Percentiles rank a stretch among this genome's conserved stretches.
Evolutionary conservation across 495 filamentous ascomycete species (phyloP).

Genomic region (Haplographium delicatum): DNA sequence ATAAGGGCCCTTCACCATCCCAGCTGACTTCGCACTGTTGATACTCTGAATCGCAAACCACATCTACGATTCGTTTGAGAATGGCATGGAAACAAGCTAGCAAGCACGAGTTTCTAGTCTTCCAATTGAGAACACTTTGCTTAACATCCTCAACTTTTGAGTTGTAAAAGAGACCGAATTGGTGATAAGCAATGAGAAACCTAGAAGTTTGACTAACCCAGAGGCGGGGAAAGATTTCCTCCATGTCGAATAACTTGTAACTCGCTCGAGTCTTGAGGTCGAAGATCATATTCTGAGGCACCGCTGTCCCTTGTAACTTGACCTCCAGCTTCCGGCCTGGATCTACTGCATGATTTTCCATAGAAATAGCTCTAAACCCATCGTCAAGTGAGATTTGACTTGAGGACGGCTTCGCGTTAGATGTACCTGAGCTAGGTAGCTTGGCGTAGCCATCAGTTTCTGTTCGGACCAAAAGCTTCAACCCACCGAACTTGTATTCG

Average conservation of each 20-base stretch:
- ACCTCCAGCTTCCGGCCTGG: slow-evolving; percentile 7
- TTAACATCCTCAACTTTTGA: slow-evolving; percentile 37
- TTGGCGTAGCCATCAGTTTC: slow-evolving; percentile 55
- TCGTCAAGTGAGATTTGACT: background rate
- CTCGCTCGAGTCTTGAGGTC: slow-evolving; percentile 61
- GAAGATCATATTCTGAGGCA: slow-evolving; percentile 50
- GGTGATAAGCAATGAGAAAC: slow-evolving; percentile 57
- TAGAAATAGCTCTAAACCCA: background rate
- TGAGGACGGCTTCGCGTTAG: background rate
- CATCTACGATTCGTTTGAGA: slow-evolving; percentile 22
- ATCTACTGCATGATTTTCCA: background rate
- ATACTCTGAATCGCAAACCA: slow-evolving; percentile 14
- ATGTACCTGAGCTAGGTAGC: background rate
- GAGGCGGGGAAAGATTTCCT: slow-evolving; percentile 47
- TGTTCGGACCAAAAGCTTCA: slow-evolving; percentile 52
- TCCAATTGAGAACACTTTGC: slow-evolving; percentile 47
- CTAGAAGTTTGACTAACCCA: slow-evolving; percentile 60
- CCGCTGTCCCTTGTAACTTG: slow-evolving; percentile 16
- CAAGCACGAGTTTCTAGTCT: slow-evolving; percentile 35
- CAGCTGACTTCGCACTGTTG: slow-evolving; percentile 23
- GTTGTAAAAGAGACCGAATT: slow-evolving; percentile 46
- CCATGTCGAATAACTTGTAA: slow-evolving; percentile 34
- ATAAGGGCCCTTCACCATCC: slow-evolving; percentile 19
- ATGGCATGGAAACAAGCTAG: slow-evolving; percentile 32
- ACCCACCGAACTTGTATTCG: slow-evolving; percentile 50